These are phyloP conservation scores for Salix brachista DNA, from an alignment of 345 rosid genomes.

Conservation along the genomic window DNA sequence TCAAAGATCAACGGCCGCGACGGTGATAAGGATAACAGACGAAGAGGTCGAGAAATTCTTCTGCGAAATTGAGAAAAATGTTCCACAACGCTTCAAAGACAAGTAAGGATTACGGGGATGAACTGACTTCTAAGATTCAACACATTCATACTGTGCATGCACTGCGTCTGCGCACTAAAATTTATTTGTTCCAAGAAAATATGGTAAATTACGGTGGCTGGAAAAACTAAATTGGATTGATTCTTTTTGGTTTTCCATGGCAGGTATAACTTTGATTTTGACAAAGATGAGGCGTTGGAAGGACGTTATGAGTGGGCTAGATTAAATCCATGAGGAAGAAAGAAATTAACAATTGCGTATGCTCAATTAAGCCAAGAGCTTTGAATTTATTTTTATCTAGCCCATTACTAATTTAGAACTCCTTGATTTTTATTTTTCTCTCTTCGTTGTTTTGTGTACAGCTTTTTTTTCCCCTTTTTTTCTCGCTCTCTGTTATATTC, in stretches of 20 bases:
- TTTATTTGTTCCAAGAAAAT: background rate
- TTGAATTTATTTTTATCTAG: background rate
- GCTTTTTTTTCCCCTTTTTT: background rate
- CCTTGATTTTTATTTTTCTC: background rate
- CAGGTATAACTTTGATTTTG: constrained; percentile 39
- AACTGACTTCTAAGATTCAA: background rate
- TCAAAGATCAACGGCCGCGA: constrained; percentile 29
- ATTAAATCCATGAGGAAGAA: constrained; percentile 32
- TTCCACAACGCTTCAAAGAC: constrained; percentile 38
- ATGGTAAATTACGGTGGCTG: background rate
- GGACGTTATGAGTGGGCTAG: constrained; percentile 60
- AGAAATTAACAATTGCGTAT: background rate
- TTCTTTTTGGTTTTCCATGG: background rate
- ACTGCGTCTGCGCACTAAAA: background rate
- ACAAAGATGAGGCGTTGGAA: constrained; percentile 28
- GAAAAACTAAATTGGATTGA: background rate
- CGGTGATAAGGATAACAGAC: constrained; percentile 42
- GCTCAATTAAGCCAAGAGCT: background rate
- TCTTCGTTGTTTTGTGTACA: constrained; percentile 20
- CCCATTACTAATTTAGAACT: background rate
- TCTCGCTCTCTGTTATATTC: background rate
- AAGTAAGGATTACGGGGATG: constrained; percentile 40
- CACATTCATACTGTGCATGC: background rate
- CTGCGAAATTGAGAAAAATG: constrained; percentile 43
- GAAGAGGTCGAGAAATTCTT: constrained; percentile 72